Base-by-base conservation (phyloP, 352 stramenopile genomes). In the Pelagophyceae sp. region DNA sequence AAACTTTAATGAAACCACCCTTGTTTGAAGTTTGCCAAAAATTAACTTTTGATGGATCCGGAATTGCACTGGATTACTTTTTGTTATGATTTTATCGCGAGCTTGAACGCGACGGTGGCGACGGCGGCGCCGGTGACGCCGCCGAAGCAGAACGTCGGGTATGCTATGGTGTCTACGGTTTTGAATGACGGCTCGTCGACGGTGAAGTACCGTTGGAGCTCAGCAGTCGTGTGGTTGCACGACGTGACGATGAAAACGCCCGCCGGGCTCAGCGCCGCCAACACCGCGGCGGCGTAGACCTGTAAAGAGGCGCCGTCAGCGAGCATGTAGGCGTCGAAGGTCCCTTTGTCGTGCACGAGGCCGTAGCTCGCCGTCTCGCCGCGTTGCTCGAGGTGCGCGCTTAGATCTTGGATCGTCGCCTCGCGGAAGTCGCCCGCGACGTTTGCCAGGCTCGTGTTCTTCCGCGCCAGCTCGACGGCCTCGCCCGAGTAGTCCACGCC, bases 241-340 rank as follows among this genome's bases (percentile, higher is more conserved):
- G 67, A 58, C 15, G 67, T 74, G 33, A 74, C 3, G 17, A 74
- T 3, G n/a, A 74, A 58, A 2, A 58, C 11, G 67, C 67, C 67
- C 2, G 35, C 67, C 0, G 33, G 33, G 35, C 11, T 1, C 2
- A 74, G 33, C 2, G 67, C 67, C 35, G 15, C 35, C 15, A n/a
- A 3, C 2, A 74, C 67, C 15, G 67, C 19, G 15, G 33, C 5
- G 17, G 35, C 38, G 67, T 74, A 74, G 67, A 2, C 35, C 1
- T n/a, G 2, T 23, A 74, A 23, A 37, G 11, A 19, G 3, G 61
- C 61, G 15, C 15, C 38, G 20, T 29, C 38, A 2, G 35, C 37
- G 35, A 74, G 67, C 67, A 74, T 74, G 67, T 74, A 74, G 35
- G 67, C 67, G 67, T 74, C 67, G 67, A 74, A 74, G 67, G 67